phyloP scores from a whole-genome alignment of 2,329 filamentous ascomycete species.

The Bipolaris cookei region DNA sequence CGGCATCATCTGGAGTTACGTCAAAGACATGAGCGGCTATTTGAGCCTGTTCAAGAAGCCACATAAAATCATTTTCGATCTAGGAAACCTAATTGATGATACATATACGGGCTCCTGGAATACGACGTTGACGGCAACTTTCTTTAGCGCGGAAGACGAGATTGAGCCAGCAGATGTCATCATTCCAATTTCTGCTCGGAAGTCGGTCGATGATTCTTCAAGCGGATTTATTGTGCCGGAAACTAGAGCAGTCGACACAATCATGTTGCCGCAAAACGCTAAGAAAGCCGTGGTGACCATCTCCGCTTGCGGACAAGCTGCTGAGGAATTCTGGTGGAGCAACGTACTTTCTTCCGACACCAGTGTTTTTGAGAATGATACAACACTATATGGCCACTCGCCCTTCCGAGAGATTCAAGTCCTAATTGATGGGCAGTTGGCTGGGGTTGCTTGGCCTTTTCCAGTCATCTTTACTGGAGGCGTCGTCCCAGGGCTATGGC shows the following conservation, averaged over 20 bases:
- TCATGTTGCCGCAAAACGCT: slow-evolving; percentile 70
- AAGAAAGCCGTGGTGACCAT: slow-evolving; percentile 75
- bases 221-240: slow-evolving; percentile 73
- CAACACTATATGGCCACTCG: slow-evolving; percentile 68
- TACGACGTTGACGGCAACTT: slow-evolving; percentile 75
- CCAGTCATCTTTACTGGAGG: slow-evolving; percentile 84
- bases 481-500: slow-evolving; percentile 76
- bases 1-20: slow-evolving; percentile 77
- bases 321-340: slow-evolving; percentile 86
- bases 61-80: slow-evolving; percentile 82
- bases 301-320: slow-evolving; percentile 76
- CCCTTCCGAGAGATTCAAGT: slow-evolving; percentile 81
- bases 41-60: slow-evolving; percentile 69
- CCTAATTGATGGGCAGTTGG: slow-evolving; percentile 72
- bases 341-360: slow-evolving; percentile 72
- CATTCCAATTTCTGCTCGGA: slow-evolving; percentile 66
- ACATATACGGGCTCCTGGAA: slow-evolving; percentile 77
- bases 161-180: slow-evolving; percentile 66
- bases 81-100: slow-evolving; percentile 69
- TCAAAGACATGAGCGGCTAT: slow-evolving; percentile 79
- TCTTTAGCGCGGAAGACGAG: slow-evolving; percentile 62
- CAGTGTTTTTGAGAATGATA: slow-evolving; percentile 64
- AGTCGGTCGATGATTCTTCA: slow-evolving; percentile 57
- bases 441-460: slow-evolving; percentile 81
- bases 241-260: slow-evolving; percentile 64